Evolutionary conservation across 768 basidiomycete species (phyloP), one percentile per base, ranked within the genome.

Genomic region (Pilatotrama ljubarskyi): DNA sequence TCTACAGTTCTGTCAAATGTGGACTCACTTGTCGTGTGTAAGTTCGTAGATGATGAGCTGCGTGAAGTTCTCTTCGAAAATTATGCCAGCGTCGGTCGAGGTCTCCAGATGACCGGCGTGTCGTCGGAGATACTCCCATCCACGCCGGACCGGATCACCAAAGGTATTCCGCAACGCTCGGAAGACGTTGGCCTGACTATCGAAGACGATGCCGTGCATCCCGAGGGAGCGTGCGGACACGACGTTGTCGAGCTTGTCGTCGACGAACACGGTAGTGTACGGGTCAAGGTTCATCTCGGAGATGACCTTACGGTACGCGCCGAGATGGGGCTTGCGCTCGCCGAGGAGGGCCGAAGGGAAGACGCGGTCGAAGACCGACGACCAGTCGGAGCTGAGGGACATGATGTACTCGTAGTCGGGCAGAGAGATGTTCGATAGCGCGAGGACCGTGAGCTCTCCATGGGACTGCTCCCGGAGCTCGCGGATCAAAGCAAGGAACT

Each of bases 221-320:
- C 85, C 85, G 9, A 85, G 72, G 0, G 83, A 84, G 4, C 81
- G 79, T 9, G 84, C 84, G 2, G 82, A 77, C 8, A 84, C 64
- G 4, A 87, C 80, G 58, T 86, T 85, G 64, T 85, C 85, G 11
- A 76, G 72, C 58, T 83, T 82, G 72, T 85, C 84, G 51, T 86
- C 85, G 10, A 86, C 78, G 63, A 85, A 85, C 29, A 84, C 80
- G 0, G 79, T 77, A 0, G 69, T 72, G 1, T 64, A 65, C 1
- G 84, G 83, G 48, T 84, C 80, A 6, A 77, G 66, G 14, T 76
- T 75, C 11, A 78, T 77, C 17, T 76, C 68, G 18, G 70, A 68
- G 26, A 86, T 66, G 15, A 85, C 82, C 51, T 79, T 75, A 48
- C 73, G 73, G 70, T 80, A 85, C 59, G 83, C 82, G 0, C 80